phyloP scores from a whole-genome alignment of 1,139 yeast species.

The Saccharomycopsis hybrid region DNA sequence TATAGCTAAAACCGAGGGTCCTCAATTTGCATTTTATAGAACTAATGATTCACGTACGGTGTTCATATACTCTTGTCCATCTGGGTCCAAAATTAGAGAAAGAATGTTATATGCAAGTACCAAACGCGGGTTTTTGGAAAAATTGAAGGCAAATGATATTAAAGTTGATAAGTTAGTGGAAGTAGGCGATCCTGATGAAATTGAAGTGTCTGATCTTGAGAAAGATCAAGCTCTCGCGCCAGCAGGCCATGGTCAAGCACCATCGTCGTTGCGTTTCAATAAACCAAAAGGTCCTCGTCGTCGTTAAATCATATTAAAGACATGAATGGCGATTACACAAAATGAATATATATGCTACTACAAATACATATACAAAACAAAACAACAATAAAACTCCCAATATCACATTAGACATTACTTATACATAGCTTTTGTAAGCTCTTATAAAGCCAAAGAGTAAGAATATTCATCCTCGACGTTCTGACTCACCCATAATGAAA shows the following conservation, averaged over 20 bases:
- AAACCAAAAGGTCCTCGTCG: constrained; percentile 49
- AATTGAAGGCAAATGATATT: constrained; percentile 10
- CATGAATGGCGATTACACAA: no score
- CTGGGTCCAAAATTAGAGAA: constrained; percentile 82
- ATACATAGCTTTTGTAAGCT: no score
- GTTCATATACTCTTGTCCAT: constrained; percentile 84
- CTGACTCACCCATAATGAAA: constrained; percentile 86
- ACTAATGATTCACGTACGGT: constrained; percentile 32
- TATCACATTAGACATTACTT: no score
- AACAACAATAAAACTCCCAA: no score
- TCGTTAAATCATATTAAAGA: constrained; percentile 3
- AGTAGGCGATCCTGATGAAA: constrained; percentile 20
- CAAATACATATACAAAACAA: no score
- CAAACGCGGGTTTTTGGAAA: constrained; percentile 55
- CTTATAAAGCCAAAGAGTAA: constrained; percentile 68
- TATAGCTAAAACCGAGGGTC: constrained; percentile 11
- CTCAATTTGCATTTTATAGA: constrained; percentile 50
- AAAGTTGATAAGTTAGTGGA: constrained; percentile 16
- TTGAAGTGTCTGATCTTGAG: constrained; percentile 18
- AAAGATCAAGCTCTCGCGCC: background rate
- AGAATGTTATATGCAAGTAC: constrained; percentile 91
- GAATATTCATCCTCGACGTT: constrained; percentile 94
- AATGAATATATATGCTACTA: no score
- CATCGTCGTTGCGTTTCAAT: constrained; percentile 29
- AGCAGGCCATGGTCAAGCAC: constrained; percentile 21